Percentiles rank a stretch among this genome's conserved stretches.
Conservation (phyloP, 306 rosid genomes). For the Vachellia pachyceras region DNA sequence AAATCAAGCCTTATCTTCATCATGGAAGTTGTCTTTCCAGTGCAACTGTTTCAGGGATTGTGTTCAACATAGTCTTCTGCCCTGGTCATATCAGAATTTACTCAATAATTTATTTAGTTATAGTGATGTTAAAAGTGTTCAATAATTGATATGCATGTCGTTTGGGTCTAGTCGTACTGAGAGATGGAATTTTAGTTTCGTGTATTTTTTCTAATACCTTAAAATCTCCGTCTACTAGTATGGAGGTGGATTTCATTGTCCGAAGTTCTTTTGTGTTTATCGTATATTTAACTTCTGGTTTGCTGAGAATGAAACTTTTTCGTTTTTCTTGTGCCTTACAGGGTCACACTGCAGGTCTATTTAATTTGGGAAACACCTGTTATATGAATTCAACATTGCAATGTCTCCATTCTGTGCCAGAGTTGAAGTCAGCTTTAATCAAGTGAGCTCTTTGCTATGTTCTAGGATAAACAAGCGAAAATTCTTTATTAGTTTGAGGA, state of each 20-base stretch:
- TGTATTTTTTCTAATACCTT: background rate
- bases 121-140: background rate
- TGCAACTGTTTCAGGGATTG: constrained; percentile 25
- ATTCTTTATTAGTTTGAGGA: background rate
- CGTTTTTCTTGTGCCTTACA: constrained; percentile 38
- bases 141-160: constrained; percentile 12
- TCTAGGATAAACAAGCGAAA: background rate
- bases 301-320: background rate
- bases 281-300: constrained; percentile 22
- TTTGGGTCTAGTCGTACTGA: constrained; percentile 3
- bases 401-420: constrained; percentile 98
- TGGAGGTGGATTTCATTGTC: constrained; percentile 18
- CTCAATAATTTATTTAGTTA: background rate
- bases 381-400: constrained; percentile 98
- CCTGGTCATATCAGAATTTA: constrained; percentile 4
- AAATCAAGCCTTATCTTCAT: background rate
- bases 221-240: background rate
- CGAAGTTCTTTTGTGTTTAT: constrained; percentile 8
- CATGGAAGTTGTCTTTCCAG: background rate
- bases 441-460: constrained; percentile 55
- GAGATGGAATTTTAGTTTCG: constrained; percentile 5
- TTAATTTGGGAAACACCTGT: constrained; percentile 96
- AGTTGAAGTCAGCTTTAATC: constrained; percentile 89
- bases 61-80: background rate
- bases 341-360: constrained; percentile 96